phyloP scores from a whole-genome alignment of 176 grass and related monocot species.

The Ensete glaucum region DNA sequence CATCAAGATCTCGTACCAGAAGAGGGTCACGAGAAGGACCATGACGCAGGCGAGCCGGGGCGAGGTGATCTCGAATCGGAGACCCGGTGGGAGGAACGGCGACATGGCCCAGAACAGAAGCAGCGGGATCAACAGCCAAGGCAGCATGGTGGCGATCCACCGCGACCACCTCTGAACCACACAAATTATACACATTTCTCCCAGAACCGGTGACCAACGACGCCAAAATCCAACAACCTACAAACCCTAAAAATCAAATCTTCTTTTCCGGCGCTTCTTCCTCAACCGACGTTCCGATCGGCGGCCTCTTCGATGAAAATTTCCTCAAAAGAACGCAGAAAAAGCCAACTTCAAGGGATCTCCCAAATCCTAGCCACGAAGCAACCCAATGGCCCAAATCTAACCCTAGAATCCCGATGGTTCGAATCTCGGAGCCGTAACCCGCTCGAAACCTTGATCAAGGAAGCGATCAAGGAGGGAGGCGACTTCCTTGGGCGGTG shows the following conservation, averaged over 20 bases:
- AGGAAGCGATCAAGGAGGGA: neutral
- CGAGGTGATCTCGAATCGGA: slow-evolving; percentile 92
- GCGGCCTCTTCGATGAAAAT: neutral
- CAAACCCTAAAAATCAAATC: neutral
- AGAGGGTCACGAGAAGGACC: slow-evolving; percentile 88
- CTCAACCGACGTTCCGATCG: neutral
- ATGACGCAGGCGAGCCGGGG: slow-evolving; percentile 81
- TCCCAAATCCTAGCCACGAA: neutral
- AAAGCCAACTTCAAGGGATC: neutral
- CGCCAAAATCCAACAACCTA: neutral
- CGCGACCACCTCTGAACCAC: slow-evolving; percentile 96
- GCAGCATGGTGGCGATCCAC: slow-evolving; percentile 76
- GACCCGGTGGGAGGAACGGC: slow-evolving; percentile 66
- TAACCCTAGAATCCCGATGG: neutral
- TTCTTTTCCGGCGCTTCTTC: neutral
- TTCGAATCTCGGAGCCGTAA: neutral
- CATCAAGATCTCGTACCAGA: slow-evolving; percentile 96
- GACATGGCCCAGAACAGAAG: slow-evolving; percentile 75
- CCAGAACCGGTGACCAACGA: slow-evolving; percentile 6
- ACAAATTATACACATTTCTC: slow-evolving; percentile 96
- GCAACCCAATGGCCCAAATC: neutral
- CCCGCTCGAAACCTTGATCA: neutral
- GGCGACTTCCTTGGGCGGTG: neutral
- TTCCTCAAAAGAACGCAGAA: neutral
- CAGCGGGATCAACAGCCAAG: slow-evolving; percentile 79